Evolutionary conservation across 176 grass and related monocot genomes (phyloP), one percentile per base, ranked within the genome.

Genomic region (Saccharum officinarum): DNA sequence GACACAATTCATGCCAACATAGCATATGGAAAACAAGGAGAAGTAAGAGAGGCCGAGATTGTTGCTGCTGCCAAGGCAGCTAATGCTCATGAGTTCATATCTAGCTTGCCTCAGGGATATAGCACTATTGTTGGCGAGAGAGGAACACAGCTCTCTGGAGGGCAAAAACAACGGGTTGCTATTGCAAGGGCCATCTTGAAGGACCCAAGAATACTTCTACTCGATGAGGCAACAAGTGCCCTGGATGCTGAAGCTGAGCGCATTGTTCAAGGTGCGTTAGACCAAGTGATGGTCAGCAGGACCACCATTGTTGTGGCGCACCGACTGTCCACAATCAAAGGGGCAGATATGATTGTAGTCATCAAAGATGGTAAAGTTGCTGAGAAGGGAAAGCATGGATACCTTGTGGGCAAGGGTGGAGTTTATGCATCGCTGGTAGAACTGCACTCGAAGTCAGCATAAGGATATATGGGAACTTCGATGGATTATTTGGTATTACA

Each of bases 281-380:
- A 91, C n/a, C 38, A 79, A 5, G 86, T 88, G 6, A 86, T 84
- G 82, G 37, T 76, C 18, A 73, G 64, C 18, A 82, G 86, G 74
- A 94, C 92, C 26, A 91, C 92, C 38, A 77, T 91, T 47, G 76
- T 94, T 0, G 86, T 94, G 54, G 92, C 92, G 8, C 88, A 94
- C 75, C 68, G 88, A 6, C 74, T 91, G 12, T 94, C 88, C 44
- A 94, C 86, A 6, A 86, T 94, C 33, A 88, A 85, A 83, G 88
- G 85, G 39, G 88, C 79, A 41, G 74, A 91, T 75, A 79, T 33
- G 11, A 88, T 94, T 16, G 75, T 78, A 7, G 86, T 91, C 6
- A 55, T 88, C 34, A 86, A 91, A 73, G 86, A 88, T 42, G 92
- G 92, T 59, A 39, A 72, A 6, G 73, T 94, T 23, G 75, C 46